Evolutionary conservation across 371 early-diverging fungal species (phyloP).

Genomic region (Batrachochytrium dendrobatidis): DNA sequence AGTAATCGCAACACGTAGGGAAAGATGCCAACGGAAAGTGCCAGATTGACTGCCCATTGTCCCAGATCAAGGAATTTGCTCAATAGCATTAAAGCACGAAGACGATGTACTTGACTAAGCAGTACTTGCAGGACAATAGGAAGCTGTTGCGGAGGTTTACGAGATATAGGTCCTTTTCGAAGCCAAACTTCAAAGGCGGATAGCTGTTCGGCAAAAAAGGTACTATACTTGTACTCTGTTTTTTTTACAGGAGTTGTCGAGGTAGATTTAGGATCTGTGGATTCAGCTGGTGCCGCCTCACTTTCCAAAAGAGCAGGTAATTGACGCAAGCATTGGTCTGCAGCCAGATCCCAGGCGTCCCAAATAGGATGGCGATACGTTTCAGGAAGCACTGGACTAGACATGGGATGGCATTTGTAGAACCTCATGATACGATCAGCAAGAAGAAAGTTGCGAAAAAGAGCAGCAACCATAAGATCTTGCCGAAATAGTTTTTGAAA

Average conservation of each 20-base stretch:
- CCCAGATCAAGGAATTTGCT: conserved; percentile 90
- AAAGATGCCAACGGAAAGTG: conserved; percentile 90
- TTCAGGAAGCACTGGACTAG: conserved; percentile 72
- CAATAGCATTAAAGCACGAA: conserved; percentile 83
- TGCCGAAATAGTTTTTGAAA: conserved; percentile 91
- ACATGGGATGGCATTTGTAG: conserved; percentile 85
- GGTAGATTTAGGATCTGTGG: neutral
- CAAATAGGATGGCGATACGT: conserved; percentile 95
- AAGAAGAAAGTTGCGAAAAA: conserved; percentile 91
- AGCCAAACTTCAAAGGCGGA: conserved; percentile 97
- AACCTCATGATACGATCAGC: conserved; percentile 92
- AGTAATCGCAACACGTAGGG: conserved; percentile 95
- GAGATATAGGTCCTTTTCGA: conserved; percentile 49
- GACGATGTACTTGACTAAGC: conserved; percentile 86
- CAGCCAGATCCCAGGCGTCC: conserved; percentile 90
- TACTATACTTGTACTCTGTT: conserved; percentile 63
- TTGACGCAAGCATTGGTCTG: conserved; percentile 88
- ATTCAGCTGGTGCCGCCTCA: conserved; percentile 40
- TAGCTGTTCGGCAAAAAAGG: conserved; percentile 91
- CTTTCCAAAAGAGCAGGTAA: conserved; percentile 60
- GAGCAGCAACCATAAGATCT: conserved; percentile 90
- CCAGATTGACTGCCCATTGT: conserved; percentile 90
- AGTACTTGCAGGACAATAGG: conserved; percentile 95
- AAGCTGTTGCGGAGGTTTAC: conserved; percentile 78
- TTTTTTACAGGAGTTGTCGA: conserved; percentile 7